Evolutionary conservation across 495 filamentous ascomycete species (phyloP).

Genomic region (Podospora anserina): DNA sequence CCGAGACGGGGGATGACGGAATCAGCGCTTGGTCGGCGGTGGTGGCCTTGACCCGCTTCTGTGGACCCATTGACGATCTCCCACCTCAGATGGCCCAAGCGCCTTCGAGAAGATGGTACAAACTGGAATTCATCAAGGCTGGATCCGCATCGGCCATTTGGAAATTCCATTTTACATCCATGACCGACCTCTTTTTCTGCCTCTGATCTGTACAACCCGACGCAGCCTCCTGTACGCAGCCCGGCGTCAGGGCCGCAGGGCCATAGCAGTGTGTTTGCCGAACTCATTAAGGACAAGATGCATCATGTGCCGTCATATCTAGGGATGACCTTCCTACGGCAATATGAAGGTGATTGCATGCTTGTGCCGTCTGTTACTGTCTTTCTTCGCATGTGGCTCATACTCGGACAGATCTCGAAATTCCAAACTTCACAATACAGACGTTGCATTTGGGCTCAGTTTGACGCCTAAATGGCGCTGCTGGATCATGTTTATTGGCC

Average conservation of each 20-base stretch:
- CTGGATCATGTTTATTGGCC: background rate
- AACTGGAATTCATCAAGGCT: too few relatives aligned
- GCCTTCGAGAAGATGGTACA: too few relatives aligned
- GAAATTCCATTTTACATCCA: background rate
- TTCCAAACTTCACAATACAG: background rate
- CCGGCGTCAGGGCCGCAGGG: background rate
- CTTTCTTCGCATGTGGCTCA: background rate
- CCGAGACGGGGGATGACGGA: constrained; percentile 1
- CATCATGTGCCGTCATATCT: background rate
- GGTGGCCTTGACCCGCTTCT: background rate
- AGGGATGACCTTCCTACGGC: background rate
- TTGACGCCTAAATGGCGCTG: constrained; percentile 10
- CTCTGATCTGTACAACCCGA: too few relatives aligned
- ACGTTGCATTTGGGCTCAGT: constrained; percentile 9
- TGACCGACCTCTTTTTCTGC: background rate
- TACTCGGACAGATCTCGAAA: background rate
- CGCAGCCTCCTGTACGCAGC: background rate
- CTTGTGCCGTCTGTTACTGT: background rate
- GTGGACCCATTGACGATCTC: constrained; percentile 2
- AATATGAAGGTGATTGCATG: background rate
- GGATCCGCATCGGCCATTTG: too few relatives aligned
- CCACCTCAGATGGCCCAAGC: background rate
- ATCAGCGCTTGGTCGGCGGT: background rate
- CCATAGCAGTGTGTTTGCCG: background rate
- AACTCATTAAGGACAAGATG: background rate